phyloP scores from a whole-genome alignment of 257 asterid genomes.

The Solanum raphanifolium region DNA sequence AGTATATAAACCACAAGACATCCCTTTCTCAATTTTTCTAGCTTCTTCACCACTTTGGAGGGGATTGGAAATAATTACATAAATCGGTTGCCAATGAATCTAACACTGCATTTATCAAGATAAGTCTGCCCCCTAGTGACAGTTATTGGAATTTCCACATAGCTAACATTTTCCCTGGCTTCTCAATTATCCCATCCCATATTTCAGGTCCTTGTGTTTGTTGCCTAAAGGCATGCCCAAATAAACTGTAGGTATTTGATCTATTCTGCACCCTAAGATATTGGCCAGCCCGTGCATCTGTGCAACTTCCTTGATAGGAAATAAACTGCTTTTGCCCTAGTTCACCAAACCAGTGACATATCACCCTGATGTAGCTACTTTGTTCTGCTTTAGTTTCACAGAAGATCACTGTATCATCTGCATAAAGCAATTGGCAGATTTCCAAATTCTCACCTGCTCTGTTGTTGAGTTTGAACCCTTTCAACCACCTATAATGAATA shows the following conservation, averaged over 20 bases:
- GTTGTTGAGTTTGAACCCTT: not conserved
- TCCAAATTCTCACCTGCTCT: not conserved
- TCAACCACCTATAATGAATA: not conserved
- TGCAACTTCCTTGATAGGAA: not conserved
- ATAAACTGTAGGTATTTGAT: not conserved
- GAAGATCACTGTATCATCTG: not conserved
- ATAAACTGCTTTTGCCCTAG: not conserved
- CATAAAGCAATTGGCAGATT: not conserved
- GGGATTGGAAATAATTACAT: not conserved
- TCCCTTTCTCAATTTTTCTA: not conserved
- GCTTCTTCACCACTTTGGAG: not conserved
- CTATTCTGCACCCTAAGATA: not conserved
- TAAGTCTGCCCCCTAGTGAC: not conserved
- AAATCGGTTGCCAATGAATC: not conserved
- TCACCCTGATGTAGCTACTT: not conserved
- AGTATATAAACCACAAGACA: not conserved
- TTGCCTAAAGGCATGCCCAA: not conserved
- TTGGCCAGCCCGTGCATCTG: not conserved
- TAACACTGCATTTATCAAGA: not conserved
- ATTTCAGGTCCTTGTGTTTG: not conserved
- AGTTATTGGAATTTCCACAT: not conserved
- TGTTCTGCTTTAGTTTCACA: not conserved
- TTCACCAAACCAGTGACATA: not conserved
- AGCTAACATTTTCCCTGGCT: not conserved
- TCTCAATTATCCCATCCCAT: not conserved